Evolutionary conservation across 768 basidiomycete species (phyloP), one percentile per base, ranked within the genome.

Genomic region (Lactarius trivialis): DNA sequence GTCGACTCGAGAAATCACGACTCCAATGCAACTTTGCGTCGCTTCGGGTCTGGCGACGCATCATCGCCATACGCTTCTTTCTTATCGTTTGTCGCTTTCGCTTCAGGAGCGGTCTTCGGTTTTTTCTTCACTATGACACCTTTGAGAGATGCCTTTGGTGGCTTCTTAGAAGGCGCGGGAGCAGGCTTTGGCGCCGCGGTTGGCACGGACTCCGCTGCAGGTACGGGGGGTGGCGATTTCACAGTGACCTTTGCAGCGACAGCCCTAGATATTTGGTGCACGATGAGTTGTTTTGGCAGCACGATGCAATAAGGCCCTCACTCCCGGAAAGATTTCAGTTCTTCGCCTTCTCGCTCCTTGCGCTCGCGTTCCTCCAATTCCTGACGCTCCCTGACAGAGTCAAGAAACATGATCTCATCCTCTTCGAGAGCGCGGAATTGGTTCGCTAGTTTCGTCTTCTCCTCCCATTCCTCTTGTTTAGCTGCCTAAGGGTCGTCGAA

Each of bases 391-490:
- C 87, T 79, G 63, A 93, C 78, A 19, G 89, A 88, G 70, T 93
- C 91, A 33, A 93, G 81, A 70, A 93, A 93, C 79, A 89, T 85
- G 65, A 93, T 87, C 70, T 93, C 91, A 74, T 93, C 91, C 72
- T 93, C 91, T 70, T 93, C 91, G 39, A 93, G 76, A 4, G 91
- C 89, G 59, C 91, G 87, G 69, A 93, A 93, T 70, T 93, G 91
- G 70, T 92, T 93, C 57, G 90, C 80, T 74, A 93, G 82, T 72
- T 91, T 92, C 63, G 84, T 90, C 71, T 89, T 89, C 72, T 91
- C 89, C 71, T 93, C 91, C 89, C 90, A 93, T 83, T 93, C 89
- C 73, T 93, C 91, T 75, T 93, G 90, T 73, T 93, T 92, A 66
- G 89, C 90, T 69, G 86, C 84, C 89, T 91, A 68, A 65, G 65